Conservation (phyloP, 2,329 filamentous ascomycete species). For the Calonectria multiphialidica region DNA sequence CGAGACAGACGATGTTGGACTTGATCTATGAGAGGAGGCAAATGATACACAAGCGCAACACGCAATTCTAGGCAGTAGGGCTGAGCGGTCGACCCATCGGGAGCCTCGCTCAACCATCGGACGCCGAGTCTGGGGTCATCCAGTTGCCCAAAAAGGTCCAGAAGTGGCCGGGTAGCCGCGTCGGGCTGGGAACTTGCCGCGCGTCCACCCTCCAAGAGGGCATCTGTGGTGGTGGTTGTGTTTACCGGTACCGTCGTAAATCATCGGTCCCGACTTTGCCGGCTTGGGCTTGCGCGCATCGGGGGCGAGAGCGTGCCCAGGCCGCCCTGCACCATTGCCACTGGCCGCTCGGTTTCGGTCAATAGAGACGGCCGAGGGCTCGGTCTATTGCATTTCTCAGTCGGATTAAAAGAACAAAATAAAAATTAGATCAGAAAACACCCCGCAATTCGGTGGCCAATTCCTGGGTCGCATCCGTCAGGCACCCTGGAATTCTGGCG, state of each 20-base stretch:
- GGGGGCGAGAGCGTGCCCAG: slow-evolving; percentile 22
- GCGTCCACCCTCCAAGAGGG: slow-evolving; percentile 31
- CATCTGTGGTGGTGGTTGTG: slow-evolving; percentile 13
- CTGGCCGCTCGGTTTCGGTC: slow-evolving; percentile 9
- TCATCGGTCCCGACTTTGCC: slow-evolving; percentile 35
- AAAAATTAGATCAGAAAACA: neutral
- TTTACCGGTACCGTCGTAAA: slow-evolving; percentile 12
- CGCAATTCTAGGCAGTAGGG: slow-evolving; percentile 39
- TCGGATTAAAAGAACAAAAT: neutral
- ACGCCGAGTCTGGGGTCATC: slow-evolving; percentile 9
- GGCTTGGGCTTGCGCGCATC: slow-evolving; percentile 11
- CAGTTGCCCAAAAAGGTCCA: neutral
- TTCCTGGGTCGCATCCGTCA: neutral
- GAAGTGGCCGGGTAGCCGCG: slow-evolving; percentile 9
- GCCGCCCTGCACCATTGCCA: slow-evolving; percentile 3
- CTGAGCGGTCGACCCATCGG: slow-evolving; percentile 37
- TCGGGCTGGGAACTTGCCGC: slow-evolving; percentile 35
- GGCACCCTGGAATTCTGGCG: slow-evolving; percentile 12
- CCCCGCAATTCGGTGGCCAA: neutral
- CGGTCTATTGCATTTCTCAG: slow-evolving; percentile 1
- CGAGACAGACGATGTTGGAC: neutral
- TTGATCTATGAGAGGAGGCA: slow-evolving; percentile 12
- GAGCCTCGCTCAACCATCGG: slow-evolving; percentile 24
- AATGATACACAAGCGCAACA: slow-evolving; percentile 19
- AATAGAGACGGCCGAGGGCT: slow-evolving; percentile 7